Evolutionary conservation across 2,329 filamentous ascomycete species (phyloP), one percentile per base, ranked within the genome.

Genomic region (Grosmannia clavigera): DNA sequence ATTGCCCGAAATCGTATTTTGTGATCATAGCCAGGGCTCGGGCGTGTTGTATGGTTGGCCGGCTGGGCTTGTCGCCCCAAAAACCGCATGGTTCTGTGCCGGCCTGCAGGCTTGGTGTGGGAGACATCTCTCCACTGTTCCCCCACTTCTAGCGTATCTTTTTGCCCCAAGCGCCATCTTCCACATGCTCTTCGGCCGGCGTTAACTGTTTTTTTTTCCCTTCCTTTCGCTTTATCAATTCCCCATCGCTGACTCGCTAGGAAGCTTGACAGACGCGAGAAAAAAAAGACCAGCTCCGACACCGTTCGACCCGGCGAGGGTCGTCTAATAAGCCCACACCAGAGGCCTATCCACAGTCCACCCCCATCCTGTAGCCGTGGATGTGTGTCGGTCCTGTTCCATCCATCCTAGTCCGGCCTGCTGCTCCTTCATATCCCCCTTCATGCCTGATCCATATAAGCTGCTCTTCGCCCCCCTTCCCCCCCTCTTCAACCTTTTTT

Each of bases 181-280:
- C 27, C 58, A 55, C 53, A 60, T 46, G 51, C 27, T 51, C 27
- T 27, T 59, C 16, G 10, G 25, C 25, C 29, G 25, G 31, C 5
- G 58, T 12, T 22, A 27, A 55, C 10, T 35, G 11, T 55, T 25
- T 11, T 40, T 27, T 55, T 38, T 48, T 51, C 25, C 5, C 16
- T 48, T 40, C 35, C 38, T 25, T 11, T 31, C 33, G 58, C 60
- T 62, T 65, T 64, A 59, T 65, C 63, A 65, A 65, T 65, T 64
- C 64, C 62, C 55, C 53, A 60, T 59, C 59, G 64, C 29, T 65
- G 62, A 65, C 64, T 65, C 64, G 64, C 62, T 60, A 59, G 58
- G 48, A 27, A 52, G 50, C 14, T 31, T 12, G 25, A 27, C 7
- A 14, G 51, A 19, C 33, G 33, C 51, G 51, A 53, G 10, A 53